A percentile compares a stretch with the other conserved stretches of the same genome.
Evolutionary conservation across 371 early-diverging fungal genomes (phyloP).

Genomic region (Nematocida ausubeli): DNA sequence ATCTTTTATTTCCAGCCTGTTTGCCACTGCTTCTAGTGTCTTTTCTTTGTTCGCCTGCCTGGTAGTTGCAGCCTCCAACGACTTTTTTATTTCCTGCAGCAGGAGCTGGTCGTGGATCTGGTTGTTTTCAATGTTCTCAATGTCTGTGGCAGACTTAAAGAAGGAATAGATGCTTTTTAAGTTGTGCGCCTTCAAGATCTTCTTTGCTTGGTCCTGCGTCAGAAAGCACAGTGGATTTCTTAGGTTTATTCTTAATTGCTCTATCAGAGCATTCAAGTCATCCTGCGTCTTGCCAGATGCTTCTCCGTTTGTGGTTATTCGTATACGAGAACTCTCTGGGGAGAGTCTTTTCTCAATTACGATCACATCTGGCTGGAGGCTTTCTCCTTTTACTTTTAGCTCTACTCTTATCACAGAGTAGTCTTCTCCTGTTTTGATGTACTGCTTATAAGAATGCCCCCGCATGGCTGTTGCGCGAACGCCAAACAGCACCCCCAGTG

Average conservation of each 20-base stretch:
- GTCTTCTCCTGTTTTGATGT: constrained; percentile 63
- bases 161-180: constrained; percentile 61
- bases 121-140: constrained; percentile 58
- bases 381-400: constrained; percentile 26
- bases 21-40: constrained; percentile 26
- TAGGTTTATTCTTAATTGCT: constrained; percentile 60
- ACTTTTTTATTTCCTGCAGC: constrained; percentile 43
- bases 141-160: constrained; percentile 66
- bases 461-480: constrained; percentile 61
- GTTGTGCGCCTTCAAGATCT: constrained; percentile 59
- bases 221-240: constrained; percentile 67
- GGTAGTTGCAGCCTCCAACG: background rate
- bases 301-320: constrained; percentile 42
- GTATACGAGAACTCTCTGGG: constrained; percentile 30
- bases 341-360: constrained; percentile 61
- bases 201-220: constrained; percentile 68
- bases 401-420: constrained; percentile 54
- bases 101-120: constrained; percentile 55
- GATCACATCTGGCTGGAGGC: constrained; percentile 53
- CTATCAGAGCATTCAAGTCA: constrained; percentile 61
- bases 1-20: constrained; percentile 8
- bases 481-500: constrained; percentile 67
- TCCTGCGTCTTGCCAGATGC: constrained; percentile 47
- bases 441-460: constrained; percentile 60
- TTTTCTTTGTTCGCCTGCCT: constrained; percentile 36